These are phyloP conservation scores for Dioscorea cayenensis DNA, from an alignment of 116 monocot species.

Conservation along the genomic window DNA sequence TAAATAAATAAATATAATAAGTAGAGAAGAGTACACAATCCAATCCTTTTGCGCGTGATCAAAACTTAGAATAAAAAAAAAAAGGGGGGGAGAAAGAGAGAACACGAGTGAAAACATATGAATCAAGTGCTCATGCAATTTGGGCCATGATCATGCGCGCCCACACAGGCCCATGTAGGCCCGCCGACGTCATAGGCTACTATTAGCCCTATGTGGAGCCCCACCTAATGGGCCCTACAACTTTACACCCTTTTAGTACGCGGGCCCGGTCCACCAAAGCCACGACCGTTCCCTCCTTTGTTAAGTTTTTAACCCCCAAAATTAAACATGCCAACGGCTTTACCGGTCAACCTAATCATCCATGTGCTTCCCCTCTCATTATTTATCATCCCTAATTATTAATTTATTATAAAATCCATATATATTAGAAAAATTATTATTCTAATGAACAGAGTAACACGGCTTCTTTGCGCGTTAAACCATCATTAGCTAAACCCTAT, in stretches of 20 bases:
- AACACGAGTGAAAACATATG: neutral
- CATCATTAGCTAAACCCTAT: no score
- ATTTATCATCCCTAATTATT: neutral
- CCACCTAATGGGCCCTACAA: neutral
- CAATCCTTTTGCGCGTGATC: neutral
- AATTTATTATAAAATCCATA: no score
- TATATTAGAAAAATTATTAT: no score
- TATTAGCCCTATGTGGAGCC: neutral
- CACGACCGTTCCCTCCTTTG: conserved; percentile 2
- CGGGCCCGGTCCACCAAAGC: conserved; percentile 8
- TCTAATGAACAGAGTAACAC: no score
- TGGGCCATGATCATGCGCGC: no score
- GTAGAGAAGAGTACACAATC: no score
- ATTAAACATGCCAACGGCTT: conserved; percentile 8
- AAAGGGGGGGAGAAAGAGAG: neutral
- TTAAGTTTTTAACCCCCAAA: neutral
- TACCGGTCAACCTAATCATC: conserved; percentile 15
- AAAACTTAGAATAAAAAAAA: neutral
- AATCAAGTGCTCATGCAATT: neutral
- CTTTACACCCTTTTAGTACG: neutral
- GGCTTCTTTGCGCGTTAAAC: no score
- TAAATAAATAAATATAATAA: no score
- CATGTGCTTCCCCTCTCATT: neutral
- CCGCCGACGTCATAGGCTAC: neutral
- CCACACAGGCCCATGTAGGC: neutral